These are phyloP conservation scores for Ceratobasidium papillatum DNA, from an alignment of 1,284 basidiomycete species.

Conservation along the genomic window DNA sequence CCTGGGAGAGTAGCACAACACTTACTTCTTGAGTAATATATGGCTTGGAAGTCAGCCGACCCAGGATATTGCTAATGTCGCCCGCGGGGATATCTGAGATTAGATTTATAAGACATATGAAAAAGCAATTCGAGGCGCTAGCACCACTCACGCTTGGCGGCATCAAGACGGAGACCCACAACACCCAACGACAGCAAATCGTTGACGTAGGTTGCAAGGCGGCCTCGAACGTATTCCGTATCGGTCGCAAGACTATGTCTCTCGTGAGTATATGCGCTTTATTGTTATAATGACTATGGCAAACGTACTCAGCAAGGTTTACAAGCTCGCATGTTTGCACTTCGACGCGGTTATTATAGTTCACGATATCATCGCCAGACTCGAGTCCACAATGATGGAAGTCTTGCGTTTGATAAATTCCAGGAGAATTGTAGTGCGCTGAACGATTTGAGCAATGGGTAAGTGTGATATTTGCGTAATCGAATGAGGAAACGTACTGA, in stretches of 20 bases:
- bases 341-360: conserved; percentile 61
- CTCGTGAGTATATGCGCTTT: not conserved
- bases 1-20: too few species aligned
- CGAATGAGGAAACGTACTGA: conserved; percentile 24
- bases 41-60: conserved; percentile 24
- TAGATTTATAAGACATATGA: not conserved
- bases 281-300: not conserved
- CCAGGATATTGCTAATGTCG: conserved; percentile 43
- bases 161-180: conserved; percentile 72
- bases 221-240: conserved; percentile 63
- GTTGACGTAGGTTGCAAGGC: conserved; percentile 66
- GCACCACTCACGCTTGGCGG: conserved; percentile 63
- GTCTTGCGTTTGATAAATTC: conserved; percentile 44
- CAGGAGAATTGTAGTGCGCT: conserved; percentile 45
- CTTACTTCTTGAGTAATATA: conserved; percentile 44
- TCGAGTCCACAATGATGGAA: conserved; percentile 44
- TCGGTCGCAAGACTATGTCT: conserved; percentile 59
- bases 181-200: conserved; percentile 69
- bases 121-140: not conserved
- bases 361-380: conserved; percentile 39
- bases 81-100: conserved; percentile 42
- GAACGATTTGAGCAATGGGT: not conserved
- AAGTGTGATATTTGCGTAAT: not conserved
- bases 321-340: conserved; percentile 63
- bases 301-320: conserved; percentile 45